phyloP scores from a whole-genome alignment of 441 rosid genomes.

The Metrosideros polymorpha region DNA sequence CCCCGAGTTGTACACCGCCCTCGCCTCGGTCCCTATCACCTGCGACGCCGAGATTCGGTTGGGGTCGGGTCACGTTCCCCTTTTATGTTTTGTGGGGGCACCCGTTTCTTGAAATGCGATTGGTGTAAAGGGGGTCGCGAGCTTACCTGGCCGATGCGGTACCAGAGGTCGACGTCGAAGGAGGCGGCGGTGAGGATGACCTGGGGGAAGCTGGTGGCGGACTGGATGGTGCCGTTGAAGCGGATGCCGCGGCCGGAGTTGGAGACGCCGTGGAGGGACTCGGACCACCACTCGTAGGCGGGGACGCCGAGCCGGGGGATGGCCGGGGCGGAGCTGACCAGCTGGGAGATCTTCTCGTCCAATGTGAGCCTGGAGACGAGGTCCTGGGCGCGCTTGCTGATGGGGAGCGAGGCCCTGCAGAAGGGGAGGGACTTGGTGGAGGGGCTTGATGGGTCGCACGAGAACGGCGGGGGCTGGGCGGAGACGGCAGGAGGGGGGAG shows the following conservation, averaged over 20 bases:
- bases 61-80: background rate
- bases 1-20: constrained; percentile 9
- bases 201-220: constrained; percentile 13
- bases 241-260: constrained; percentile 3
- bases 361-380: constrained; percentile 13
- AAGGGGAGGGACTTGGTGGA: constrained; percentile 4
- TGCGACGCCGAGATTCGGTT: background rate
- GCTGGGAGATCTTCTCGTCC: constrained; percentile 14
- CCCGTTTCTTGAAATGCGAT: background rate
- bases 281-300: constrained; percentile 14
- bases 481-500: background rate
- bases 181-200: constrained; percentile 10
- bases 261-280: constrained; percentile 11
- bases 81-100: background rate
- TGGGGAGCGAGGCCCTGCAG: constrained; percentile 7
- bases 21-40: constrained; percentile 12
- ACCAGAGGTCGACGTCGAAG: constrained; percentile 3
- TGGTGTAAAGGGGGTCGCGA: background rate
- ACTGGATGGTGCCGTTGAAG: constrained; percentile 1
- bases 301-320: constrained; percentile 13
- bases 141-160: constrained; percentile 7
- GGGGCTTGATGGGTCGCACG: constrained; percentile 5
- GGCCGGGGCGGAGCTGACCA: constrained; percentile 10
- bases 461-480: constrained; percentile 4
- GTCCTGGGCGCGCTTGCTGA: constrained; percentile 1